phyloP scores from a whole-genome alignment of 306 rosid genomes.

The Trifolium subterraneum region DNA sequence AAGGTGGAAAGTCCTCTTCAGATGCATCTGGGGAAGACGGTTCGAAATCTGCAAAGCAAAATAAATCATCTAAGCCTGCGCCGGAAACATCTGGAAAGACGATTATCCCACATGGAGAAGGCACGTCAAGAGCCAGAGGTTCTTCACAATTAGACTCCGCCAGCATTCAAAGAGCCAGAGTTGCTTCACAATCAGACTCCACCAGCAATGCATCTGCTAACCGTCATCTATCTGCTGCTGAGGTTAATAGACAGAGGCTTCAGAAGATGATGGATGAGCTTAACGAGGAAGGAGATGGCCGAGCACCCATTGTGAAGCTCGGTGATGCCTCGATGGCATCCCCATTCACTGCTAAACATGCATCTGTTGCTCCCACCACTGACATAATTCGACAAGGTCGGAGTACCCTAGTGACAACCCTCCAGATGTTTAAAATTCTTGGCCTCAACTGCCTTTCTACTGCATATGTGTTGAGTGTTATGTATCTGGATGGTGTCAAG shows the following conservation, averaged over 20 bases:
- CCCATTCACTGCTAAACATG: slow-evolving; percentile 98
- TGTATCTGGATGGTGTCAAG: slow-evolving; percentile 98
- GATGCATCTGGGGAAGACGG: slow-evolving; percentile 69
- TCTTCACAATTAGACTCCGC: too few relatives aligned
- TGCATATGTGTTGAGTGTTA: slow-evolving; percentile 97
- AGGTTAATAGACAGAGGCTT: slow-evolving; percentile 78
- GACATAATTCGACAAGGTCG: slow-evolving; percentile 99
- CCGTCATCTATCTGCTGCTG: slow-evolving; percentile 72
- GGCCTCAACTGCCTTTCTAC: slow-evolving; percentile 99
- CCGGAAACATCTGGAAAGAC: slow-evolving; percentile 65
- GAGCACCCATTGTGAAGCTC: slow-evolving; percentile 85
- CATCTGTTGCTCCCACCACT: slow-evolving; percentile 89
- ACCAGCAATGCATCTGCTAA: slow-evolving; percentile 54
- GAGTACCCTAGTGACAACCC: slow-evolving; percentile 96
- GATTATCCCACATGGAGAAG: slow-evolving; percentile 58
- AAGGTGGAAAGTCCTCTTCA: slow-evolving; percentile 55
- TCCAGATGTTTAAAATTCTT: slow-evolving; percentile 97
- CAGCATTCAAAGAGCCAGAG: slow-evolving; percentile 56
- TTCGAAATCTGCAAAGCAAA: slow-evolving; percentile 62
- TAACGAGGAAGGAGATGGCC: slow-evolving; percentile 96
- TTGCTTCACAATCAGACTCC: slow-evolving; percentile 53
- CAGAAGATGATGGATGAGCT: slow-evolving; percentile 92
- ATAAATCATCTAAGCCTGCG: slow-evolving; percentile 64
- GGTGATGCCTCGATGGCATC: slow-evolving; percentile 99
- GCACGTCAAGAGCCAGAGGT: slow-evolving; percentile 49